A percentile compares a stretch with the other conserved stretches of the same genome.
phyloP scores from a whole-genome alignment of 164 flowering plant genomes.

The Cinnamomum micranthum region DNA sequence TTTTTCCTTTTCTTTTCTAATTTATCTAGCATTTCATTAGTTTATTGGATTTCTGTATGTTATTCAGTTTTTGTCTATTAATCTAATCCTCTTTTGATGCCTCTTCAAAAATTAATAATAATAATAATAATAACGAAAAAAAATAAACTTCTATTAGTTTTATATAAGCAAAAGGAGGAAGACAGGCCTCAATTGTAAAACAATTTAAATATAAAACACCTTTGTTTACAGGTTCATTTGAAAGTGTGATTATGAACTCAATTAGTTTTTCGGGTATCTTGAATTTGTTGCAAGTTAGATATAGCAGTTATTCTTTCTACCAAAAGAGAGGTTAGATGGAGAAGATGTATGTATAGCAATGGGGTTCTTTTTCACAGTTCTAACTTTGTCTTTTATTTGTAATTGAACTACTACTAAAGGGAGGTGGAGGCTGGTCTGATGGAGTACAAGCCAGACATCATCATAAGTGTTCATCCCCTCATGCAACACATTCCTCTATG shows the following conservation, averaged over 20 bases:
- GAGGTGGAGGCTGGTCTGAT: constrained; percentile 95
- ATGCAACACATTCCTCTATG: constrained; percentile 96
- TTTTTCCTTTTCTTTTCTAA: too few relatives aligned
- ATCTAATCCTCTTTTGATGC: too few relatives aligned
- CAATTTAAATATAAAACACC: background rate
- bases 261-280: background rate
- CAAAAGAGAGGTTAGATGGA: too few relatives aligned
- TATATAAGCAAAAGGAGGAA: background rate
- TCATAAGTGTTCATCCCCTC: constrained; percentile 93
- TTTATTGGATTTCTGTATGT: too few relatives aligned
- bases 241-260: background rate
- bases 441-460: constrained; percentile 97
- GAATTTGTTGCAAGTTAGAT: constrained; percentile 1
- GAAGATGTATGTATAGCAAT: background rate
- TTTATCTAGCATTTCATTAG: too few relatives aligned
- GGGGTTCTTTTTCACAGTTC: background rate
- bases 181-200: background rate
- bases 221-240: background rate
- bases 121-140: too few relatives aligned
- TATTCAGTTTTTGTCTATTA: too few relatives aligned
- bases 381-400: constrained; percentile 14
- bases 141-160: background rate
- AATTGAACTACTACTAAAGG: constrained; percentile 29
- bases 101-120: too few relatives aligned
- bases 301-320: too few relatives aligned